Conservation (phyloP, 75 land plant genomes). For the Pinus tabuliformis region DNA sequence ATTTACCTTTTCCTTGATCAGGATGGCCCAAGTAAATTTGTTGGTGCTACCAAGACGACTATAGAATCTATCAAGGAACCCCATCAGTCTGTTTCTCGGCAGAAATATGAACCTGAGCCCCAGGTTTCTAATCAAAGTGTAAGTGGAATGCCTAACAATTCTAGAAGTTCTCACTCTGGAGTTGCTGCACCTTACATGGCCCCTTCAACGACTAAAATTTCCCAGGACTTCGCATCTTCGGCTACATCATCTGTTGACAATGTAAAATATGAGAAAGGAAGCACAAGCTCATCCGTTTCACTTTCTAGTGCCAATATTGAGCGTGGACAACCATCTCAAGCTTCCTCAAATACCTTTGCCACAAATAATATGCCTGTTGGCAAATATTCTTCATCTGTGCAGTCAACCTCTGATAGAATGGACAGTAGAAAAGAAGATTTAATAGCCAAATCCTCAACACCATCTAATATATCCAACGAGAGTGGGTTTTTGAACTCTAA, state of each 20-base stretch:
- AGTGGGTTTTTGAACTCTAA: constrained; percentile 2
- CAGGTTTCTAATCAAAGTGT: constrained; percentile 5
- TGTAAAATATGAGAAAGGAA: not conserved
- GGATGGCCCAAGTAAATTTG: constrained; percentile 45
- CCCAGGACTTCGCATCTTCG: constrained; percentile 8
- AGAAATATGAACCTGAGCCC: constrained; percentile 11
- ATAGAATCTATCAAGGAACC: constrained; percentile 3
- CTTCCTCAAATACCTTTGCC: not conserved
- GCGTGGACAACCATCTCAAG: not conserved
- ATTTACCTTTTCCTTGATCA: constrained; percentile 19
- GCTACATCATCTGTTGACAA: constrained; percentile 12
- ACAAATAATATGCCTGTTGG: not conserved
- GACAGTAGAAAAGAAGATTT: not conserved
- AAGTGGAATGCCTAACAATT: constrained; percentile 10
- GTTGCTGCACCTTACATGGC: not conserved
- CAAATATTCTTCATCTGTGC: not conserved
- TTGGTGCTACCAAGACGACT: constrained; percentile 11
- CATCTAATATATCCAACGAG: constrained; percentile 10
- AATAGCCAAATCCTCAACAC: not conserved
- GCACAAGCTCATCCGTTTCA: not conserved
- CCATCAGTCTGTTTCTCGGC: constrained; percentile 8
- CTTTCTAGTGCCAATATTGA: constrained; percentile 5
- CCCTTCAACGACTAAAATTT: constrained; percentile 8
- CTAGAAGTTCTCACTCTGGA: constrained; percentile 7
- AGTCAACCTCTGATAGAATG: not conserved